phyloP scores from a whole-genome alignment of 352 stramenopile species.

The Elongisporangium undulatum region DNA sequence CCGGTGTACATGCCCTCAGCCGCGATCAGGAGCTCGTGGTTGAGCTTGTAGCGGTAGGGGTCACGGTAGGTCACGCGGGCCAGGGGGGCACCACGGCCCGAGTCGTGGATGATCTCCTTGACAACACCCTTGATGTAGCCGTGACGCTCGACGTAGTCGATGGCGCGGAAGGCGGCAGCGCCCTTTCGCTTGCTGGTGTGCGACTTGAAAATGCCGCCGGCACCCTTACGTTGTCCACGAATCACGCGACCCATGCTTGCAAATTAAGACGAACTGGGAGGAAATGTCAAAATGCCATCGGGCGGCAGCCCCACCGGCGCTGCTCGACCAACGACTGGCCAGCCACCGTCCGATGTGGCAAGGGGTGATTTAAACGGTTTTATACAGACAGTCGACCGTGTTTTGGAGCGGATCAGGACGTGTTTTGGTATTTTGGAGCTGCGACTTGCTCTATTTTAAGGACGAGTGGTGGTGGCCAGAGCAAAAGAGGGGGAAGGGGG shows the following conservation, averaged over 20 bases:
- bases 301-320: too few relatives aligned
- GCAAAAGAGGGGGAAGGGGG: background rate
- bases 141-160: constrained; percentile 92
- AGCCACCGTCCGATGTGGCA: constrained; percentile 3
- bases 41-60: constrained; percentile 88
- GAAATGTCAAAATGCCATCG: constrained; percentile 76
- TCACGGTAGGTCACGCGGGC: constrained; percentile 94
- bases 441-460: background rate
- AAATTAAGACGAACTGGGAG: constrained; percentile 23
- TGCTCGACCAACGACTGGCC: constrained; percentile 6
- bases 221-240: constrained; percentile 87
- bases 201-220: constrained; percentile 80
- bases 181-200: constrained; percentile 81
- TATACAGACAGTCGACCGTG: background rate
- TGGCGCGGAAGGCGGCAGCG: constrained; percentile 59
- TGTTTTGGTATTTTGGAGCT: background rate
- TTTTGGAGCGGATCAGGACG: background rate
- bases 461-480: background rate
- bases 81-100: constrained; percentile 95
- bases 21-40: constrained; percentile 96
- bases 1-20: constrained; percentile 99
- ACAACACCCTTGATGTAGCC: constrained; percentile 99
- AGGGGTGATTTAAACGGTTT: background rate
- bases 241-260: constrained; percentile 84
- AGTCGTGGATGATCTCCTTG: constrained; percentile 99